Base-by-base conservation (phyloP, 2,329 filamentous ascomycete genomes). In the Pyrenochaeta sp. region DNA sequence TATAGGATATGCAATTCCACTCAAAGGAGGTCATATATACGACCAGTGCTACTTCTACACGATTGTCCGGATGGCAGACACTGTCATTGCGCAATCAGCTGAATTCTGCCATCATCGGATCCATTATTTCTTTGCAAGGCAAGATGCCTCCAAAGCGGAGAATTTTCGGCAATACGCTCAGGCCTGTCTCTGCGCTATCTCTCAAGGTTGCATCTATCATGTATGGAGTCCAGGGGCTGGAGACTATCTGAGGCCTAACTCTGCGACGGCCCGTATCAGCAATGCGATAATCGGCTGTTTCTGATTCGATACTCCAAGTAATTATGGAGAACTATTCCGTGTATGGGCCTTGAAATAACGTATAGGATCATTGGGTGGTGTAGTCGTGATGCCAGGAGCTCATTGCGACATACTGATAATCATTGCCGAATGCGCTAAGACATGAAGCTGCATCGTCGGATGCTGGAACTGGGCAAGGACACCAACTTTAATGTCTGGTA, bases 351-450 rank as follows among this genome's bases (percentile, higher is more conserved):
- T 5, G 5, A 32, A 23, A 21, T 2, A 15, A 34, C 18, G 24
- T 20, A 21, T 11, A 13, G 7, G 8, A 9, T 10, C n/a, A 10
- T 31, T 23, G 30, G 36, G 34, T 38, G 35, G 42, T 40, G 13
- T 3, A 44, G 51, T 55, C 58, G 59, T 44, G 34, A 59, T 60
- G 41, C 41, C 35, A 46, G 48, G 48, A 41, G 40, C 30, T 17
- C 41, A 63, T 63, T 43, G 51, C 60, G 58, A 51, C 55, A 63
- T 63, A n/a, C 41, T 44, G 47, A 52, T 53, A 53, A 50, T 44
- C 18, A 15, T 22, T 19, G 22, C 30, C 22, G 15, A 41, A 15
- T 20, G 23, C 30, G 22, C 36, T 36, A 44, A 28, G 17, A 17
- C 11, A 19, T 21, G 13, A 30, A 20, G 31, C 23, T 19, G 29